These are phyloP conservation scores for Musa beccarii DNA, from an alignment of 176 grass and related monocot species.

Conservation along the genomic window DNA sequence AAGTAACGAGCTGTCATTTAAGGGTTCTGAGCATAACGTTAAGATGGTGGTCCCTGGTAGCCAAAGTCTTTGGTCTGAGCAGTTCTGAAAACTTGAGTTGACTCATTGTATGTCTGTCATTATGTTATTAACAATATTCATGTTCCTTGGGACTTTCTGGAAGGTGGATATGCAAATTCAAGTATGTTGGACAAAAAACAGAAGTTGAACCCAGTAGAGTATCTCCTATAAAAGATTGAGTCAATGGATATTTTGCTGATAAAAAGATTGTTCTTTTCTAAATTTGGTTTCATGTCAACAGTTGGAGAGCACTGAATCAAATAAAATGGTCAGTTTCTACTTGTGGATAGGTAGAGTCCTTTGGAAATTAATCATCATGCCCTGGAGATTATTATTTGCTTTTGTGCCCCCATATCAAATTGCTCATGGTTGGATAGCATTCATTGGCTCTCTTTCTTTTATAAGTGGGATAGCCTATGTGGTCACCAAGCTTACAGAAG, in stretches of 20 bases:
- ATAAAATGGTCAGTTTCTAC: slow-evolving; percentile 28
- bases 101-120: no score
- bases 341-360: slow-evolving; percentile 27
- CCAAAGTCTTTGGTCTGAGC: no score
- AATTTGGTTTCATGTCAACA: slow-evolving; percentile 23
- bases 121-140: no score
- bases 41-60: no score
- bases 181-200: no score
- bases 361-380: slow-evolving; percentile 43
- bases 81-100: no score
- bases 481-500: slow-evolving; percentile 83
- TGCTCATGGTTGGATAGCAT: slow-evolving; percentile 74
- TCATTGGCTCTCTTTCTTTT: slow-evolving; percentile 53
- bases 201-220: background rate
- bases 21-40: no score
- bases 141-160: no score
- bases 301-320: slow-evolving; percentile 47
- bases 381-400: slow-evolving; percentile 72
- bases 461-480: slow-evolving; percentile 85
- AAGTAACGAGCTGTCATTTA: no score
- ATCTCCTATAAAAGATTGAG: no score
- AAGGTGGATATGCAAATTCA: no score
- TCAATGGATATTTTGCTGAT: background rate
- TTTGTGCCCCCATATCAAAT: slow-evolving; percentile 70
- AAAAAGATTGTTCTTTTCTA: background rate